These are phyloP conservation scores for Claviceps capensis DNA, from an alignment of 2,329 filamentous ascomycete species.

Conservation along the genomic window DNA sequence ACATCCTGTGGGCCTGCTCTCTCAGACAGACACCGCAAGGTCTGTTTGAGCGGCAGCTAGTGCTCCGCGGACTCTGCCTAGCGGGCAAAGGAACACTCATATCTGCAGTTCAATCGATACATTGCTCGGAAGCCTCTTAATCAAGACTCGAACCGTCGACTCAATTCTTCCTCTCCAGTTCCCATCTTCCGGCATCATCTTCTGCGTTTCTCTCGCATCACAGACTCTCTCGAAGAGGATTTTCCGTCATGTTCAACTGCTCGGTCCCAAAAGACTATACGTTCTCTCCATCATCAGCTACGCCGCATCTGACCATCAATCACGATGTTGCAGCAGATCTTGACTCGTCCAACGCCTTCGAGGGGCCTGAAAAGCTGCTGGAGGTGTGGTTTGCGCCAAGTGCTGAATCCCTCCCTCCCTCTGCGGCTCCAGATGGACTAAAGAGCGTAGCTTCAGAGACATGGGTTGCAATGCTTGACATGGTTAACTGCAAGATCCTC, in stretches of 20 bases:
- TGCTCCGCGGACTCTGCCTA: conserved; percentile 63
- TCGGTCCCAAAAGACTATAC: conserved; percentile 71
- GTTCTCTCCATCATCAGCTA: conserved; percentile 68
- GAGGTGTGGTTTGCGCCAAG: conserved; percentile 96
- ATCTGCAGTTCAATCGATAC: background rate
- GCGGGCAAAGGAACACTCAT: conserved; percentile 15
- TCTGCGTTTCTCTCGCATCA: background rate
- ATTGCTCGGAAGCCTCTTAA: background rate
- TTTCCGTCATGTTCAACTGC: conserved; percentile 57
- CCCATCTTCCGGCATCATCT: background rate
- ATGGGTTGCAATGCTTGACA: conserved; percentile 94
- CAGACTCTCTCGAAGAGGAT: background rate
- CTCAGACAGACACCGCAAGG: conserved; percentile 85
- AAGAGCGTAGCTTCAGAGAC: conserved; percentile 73
- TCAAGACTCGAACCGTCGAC: background rate
- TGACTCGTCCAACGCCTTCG: conserved; percentile 92
- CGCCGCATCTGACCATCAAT: conserved; percentile 90
- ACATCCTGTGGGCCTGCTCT: conserved; percentile 88
- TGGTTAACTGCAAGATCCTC: conserved; percentile 96
- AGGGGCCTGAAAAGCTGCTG: conserved; percentile 94
- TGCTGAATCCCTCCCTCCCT: conserved; percentile 55
- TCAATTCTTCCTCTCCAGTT: background rate
- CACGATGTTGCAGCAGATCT: conserved; percentile 84
- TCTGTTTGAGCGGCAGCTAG: conserved; percentile 97
- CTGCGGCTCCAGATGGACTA: conserved; percentile 60